A percentile compares a stretch with the other conserved stretches of the same genome.
phyloP scores from a whole-genome alignment of 2,329 filamentous ascomycete species.

The Paradendryphiella salina region DNA sequence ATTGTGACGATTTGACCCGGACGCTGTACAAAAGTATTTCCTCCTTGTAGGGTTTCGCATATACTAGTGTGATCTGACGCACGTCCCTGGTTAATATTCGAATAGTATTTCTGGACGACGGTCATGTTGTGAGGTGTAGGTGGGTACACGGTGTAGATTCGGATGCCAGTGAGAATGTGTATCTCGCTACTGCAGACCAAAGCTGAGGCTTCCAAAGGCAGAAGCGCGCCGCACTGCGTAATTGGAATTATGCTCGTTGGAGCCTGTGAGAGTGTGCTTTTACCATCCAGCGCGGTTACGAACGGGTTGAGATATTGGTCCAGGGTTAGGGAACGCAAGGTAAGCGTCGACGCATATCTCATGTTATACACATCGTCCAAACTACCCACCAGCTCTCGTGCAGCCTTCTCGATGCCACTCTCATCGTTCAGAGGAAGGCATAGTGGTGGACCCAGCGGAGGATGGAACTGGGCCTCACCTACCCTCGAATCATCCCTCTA shows the following conservation, averaged over 20 bases:
- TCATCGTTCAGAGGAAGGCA: too few species aligned
- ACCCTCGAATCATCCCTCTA: not conserved
- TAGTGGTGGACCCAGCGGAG: not conserved
- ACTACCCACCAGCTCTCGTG: not conserved
- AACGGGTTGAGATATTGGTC: not conserved
- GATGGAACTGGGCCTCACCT: not conserved
- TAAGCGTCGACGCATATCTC: not conserved
- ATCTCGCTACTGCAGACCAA: not conserved
- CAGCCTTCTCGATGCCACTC: not conserved
- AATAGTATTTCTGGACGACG: not conserved
- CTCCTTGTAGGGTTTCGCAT: not conserved
- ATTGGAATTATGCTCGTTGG: not conserved
- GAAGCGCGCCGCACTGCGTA: slow-evolving; percentile 5
- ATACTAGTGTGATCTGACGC: not conserved
- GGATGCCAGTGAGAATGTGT: not conserved
- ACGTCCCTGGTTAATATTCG: not conserved
- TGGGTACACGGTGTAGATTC: slow-evolving; percentile 2
- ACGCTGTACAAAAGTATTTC: not conserved
- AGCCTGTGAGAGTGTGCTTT: not conserved
- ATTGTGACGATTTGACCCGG: not conserved
- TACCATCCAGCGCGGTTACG: not conserved
- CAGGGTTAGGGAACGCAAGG: not conserved
- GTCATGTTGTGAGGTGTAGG: slow-evolving; percentile 1
- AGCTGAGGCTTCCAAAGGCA: not conserved
- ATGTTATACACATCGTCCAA: not conserved